Conservation (phyloP, 1,284 basidiomycete species). For the Phellopilus nigrolimitatus region DNA sequence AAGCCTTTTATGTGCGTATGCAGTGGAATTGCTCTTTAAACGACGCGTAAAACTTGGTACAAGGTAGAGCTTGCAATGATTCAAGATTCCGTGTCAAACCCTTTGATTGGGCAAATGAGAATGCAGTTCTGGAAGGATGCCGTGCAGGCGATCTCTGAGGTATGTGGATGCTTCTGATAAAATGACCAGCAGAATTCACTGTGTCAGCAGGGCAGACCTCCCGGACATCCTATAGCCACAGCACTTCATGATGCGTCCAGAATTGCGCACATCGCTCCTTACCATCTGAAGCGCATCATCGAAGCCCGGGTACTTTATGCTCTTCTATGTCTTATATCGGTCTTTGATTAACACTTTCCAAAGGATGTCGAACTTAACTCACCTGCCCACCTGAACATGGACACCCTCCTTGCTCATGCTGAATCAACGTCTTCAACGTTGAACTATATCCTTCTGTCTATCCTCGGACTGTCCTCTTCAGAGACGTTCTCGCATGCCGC, state of each 20-base stretch:
- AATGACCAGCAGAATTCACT: conserved; percentile 21
- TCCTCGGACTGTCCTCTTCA: conserved; percentile 61
- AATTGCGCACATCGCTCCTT: conserved; percentile 50
- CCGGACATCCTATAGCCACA: conserved; percentile 79
- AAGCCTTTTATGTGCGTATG: conserved; percentile 79
- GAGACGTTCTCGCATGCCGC: conserved; percentile 69
- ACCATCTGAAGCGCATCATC: conserved; percentile 82
- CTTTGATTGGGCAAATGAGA: conserved; percentile 80
- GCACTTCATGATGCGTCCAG: conserved; percentile 62
- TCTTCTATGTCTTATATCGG: conserved; percentile 15
- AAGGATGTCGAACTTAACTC: conserved; percentile 74
- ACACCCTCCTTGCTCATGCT: conserved; percentile 66
- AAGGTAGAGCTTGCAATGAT: conserved; percentile 83
- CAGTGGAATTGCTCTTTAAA: background rate
- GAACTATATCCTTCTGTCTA: conserved; percentile 73
- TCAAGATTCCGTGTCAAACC: conserved; percentile 75
- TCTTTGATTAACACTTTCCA: conserved; percentile 20
- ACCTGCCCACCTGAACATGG: conserved; percentile 65
- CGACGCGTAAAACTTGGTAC: conserved; percentile 7
- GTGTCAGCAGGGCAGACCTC: conserved; percentile 58
- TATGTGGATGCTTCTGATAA: conserved; percentile 33
- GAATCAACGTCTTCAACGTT: conserved; percentile 79
- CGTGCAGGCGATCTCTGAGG: conserved; percentile 65
- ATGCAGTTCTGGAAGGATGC: conserved; percentile 94
- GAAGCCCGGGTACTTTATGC: conserved; percentile 69